A percentile compares a stretch with the other conserved stretches of the same genome.
These are phyloP conservation scores for Gardenia jasminoides DNA, from an alignment of 257 asterid genomes.

Conservation along the genomic window DNA sequence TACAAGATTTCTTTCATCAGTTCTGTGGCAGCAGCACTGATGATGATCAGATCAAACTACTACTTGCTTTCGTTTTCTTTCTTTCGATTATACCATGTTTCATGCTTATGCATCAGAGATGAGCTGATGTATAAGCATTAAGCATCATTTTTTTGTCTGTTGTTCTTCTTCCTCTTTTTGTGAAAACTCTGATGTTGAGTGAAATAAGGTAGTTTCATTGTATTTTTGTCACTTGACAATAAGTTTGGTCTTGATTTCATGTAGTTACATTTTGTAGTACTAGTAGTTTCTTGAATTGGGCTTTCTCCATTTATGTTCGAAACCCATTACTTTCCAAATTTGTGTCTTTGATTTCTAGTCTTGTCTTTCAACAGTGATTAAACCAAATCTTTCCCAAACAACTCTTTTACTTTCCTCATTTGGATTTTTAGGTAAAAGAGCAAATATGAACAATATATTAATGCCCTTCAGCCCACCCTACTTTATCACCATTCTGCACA, in stretches of 20 bases:
- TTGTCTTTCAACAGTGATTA: slow-evolving; percentile 49
- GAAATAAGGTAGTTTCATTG: neutral
- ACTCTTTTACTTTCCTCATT: slow-evolving; percentile 49
- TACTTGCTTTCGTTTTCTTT: slow-evolving; percentile 2
- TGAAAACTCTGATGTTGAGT: neutral
- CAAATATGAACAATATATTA: slow-evolving; percentile 31
- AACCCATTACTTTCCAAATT: slow-evolving; percentile 41
- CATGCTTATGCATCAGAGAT: neutral
- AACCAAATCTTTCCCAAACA: slow-evolving; percentile 45
- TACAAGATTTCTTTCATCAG: slow-evolving; percentile 17
- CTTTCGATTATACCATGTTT: slow-evolving; percentile 12
- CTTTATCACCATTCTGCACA: slow-evolving; percentile 14
- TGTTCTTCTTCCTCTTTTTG: neutral
- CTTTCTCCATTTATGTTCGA: slow-evolving; percentile 18
- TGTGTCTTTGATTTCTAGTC: slow-evolving; percentile 48
- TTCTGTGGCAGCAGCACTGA: slow-evolving; percentile 20
- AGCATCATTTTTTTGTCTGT: neutral
- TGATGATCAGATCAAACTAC: slow-evolving; percentile 28
- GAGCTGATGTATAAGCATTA: neutral
- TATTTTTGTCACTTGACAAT: slow-evolving; percentile 14
- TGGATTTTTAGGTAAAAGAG: slow-evolving; percentile 25
- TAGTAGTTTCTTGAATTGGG: slow-evolving; percentile 38
- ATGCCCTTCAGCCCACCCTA: slow-evolving; percentile 20
- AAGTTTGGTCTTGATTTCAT: slow-evolving; percentile 28
- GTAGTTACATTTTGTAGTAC: neutral